Evolutionary conservation across 108 stramenopile species (phyloP).

Genomic region (Cyclotella atomus): DNA sequence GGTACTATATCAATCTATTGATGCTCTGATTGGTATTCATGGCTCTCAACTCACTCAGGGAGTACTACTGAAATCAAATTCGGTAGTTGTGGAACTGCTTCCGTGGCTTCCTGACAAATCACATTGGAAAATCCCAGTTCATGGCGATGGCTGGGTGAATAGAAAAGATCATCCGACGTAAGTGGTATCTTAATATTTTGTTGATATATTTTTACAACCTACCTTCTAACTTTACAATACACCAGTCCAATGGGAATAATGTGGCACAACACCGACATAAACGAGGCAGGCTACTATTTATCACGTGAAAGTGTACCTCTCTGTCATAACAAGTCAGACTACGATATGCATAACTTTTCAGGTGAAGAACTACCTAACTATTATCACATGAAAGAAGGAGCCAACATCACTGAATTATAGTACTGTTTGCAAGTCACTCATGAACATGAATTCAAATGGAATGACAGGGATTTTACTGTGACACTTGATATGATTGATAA

Average conservation of each 20-base stretch:
- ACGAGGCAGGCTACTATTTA: constrained; percentile 9
- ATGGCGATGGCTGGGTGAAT: constrained; percentile 11
- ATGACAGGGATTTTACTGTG: constrained; percentile 6
- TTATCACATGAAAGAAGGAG: background rate
- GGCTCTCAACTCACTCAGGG: constrained; percentile 48
- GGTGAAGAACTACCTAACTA: background rate
- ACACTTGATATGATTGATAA: constrained; percentile 12
- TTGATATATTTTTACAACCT: background rate
- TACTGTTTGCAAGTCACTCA: background rate
- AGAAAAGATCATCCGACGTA: constrained; percentile 12
- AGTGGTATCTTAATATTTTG: background rate
- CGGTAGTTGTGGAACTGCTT: constrained; percentile 40
- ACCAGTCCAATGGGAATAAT: constrained; percentile 22
- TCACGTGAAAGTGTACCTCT: constrained; percentile 16
- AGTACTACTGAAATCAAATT: constrained; percentile 31
- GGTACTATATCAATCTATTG: constrained; percentile 31
- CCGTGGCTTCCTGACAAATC: constrained; percentile 10
- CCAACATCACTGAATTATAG: constrained; percentile 1
- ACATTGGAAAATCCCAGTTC: background rate
- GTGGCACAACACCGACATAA: constrained; percentile 24
- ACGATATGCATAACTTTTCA: background rate
- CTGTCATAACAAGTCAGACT: constrained; percentile 11
- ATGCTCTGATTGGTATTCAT: constrained; percentile 47
- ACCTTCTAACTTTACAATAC: background rate
- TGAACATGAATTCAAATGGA: constrained; percentile 5